Evolutionary conservation across 2,329 filamentous ascomycete species (phyloP).

Genomic region (Magnaporthales sp.): DNA sequence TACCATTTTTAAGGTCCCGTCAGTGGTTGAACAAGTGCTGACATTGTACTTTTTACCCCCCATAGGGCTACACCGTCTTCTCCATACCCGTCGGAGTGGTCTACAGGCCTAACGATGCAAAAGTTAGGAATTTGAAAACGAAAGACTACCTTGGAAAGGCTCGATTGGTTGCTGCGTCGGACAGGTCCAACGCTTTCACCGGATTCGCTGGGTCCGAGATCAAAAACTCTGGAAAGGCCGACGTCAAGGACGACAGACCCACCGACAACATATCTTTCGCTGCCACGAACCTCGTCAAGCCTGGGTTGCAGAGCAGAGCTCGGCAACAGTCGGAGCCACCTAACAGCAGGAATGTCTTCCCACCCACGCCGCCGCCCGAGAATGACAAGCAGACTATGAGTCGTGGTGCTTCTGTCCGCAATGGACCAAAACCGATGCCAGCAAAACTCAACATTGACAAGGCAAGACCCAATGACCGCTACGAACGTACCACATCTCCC

Average conservation of each 20-base stretch:
- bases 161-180: conserved; percentile 81
- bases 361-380: conserved; percentile 97
- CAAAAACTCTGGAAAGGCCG: conserved; percentile 52
- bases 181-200: conserved; percentile 71
- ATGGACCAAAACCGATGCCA: conserved; percentile 51
- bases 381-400: conserved; percentile 53
- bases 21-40: neutral
- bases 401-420: conserved; percentile 52
- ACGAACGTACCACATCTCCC: conserved; percentile 43
- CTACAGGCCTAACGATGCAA: conserved; percentile 92
- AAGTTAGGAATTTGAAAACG: conserved; percentile 95
- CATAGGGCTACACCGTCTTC: conserved; percentile 94
- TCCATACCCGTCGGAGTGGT: conserved; percentile 94
- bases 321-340: conserved; percentile 83
- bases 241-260: conserved; percentile 69
- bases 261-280: conserved; percentile 82
- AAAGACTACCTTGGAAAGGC: conserved; percentile 98
- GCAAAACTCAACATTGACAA: conserved; percentile 55
- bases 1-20: neutral
- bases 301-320: conserved; percentile 62
- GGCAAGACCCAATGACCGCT: conserved; percentile 41
- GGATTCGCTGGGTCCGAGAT: conserved; percentile 74
- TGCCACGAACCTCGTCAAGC: conserved; percentile 86
- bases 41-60: neutral
- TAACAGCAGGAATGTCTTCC: conserved; percentile 72